These are phyloP conservation scores for Exophiala phaeomuriformis DNA, from an alignment of 2,329 filamentous ascomycete species.

Conservation along the genomic window DNA sequence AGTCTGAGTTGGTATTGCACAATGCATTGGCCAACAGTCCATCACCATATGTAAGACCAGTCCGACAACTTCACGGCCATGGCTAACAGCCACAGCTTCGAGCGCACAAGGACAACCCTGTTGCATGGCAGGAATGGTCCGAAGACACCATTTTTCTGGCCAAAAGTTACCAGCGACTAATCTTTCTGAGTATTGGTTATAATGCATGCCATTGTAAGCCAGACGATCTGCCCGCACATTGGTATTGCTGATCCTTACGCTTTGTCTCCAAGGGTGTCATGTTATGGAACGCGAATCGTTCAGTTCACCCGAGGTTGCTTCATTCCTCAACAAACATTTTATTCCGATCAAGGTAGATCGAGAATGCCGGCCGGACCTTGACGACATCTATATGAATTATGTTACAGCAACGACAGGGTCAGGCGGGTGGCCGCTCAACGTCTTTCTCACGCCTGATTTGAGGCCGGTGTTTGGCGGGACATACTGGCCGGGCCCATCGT, in stretches of 20 bases:
- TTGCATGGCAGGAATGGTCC: conserved; percentile 87
- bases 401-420: conserved; percentile 84
- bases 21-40: conserved; percentile 37
- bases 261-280: conserved; percentile 58
- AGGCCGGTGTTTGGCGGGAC: conserved; percentile 94
- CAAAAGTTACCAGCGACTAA: conserved; percentile 71
- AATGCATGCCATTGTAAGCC: conserved; percentile 83
- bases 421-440: conserved; percentile 90
- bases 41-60: conserved; percentile 57
- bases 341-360: conserved; percentile 88
- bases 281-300: conserved; percentile 93
- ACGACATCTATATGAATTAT: conserved; percentile 97
- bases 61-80: not conserved
- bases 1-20: conserved; percentile 15
- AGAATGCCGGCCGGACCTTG: conserved; percentile 88
- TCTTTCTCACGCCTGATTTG: conserved; percentile 90
- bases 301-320: conserved; percentile 69
- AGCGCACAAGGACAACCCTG: conserved; percentile 69
- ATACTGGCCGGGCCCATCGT: conserved; percentile 77
- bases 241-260: conserved; percentile 1
- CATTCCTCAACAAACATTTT: conserved; percentile 76
- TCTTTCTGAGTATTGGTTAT: conserved; percentile 93
- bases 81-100: conserved; percentile 47
- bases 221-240: not conserved
- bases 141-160: conserved; percentile 69